Evolutionary conservation across 805 yeast genomes (phyloP), one percentile per base, ranked within the genome.

Genomic region (Danielia reshetovae): DNA sequence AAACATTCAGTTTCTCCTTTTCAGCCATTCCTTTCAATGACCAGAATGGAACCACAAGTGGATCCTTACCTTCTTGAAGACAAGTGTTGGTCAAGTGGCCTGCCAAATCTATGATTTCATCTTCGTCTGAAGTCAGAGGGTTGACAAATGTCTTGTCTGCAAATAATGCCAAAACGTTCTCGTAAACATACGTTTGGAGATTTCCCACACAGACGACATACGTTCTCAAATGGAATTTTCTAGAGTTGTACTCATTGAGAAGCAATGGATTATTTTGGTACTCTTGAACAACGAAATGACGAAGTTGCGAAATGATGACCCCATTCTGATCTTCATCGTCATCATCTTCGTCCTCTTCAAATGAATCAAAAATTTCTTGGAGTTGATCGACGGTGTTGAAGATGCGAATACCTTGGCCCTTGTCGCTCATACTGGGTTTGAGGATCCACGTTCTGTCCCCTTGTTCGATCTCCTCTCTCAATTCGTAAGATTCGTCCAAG

Each of bases 381-480:
- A 93, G 65, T 49, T 88, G 93, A 7, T 79, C 85, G 23, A 86
- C 68, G 0, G 88, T 79, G 35, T 70, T 71, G 63, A 93, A 93
- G 0, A 93, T 60, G 25, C 96, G 65, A 32, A 93, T 90, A 0
- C 98, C 98, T 55, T 93, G 96, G 8, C 96, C 98, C 54, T 90
- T 81, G 54, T 93, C 98, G 51, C 95, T 84, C 96, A 93, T 88
- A 44, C 95, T 80, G 11, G 98, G 98, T 55, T 93, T 93, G 55
- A 93, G 69, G 24, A 93, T 93, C 89, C 94, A 90, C 30, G 81
- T 75, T 45, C 74, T 77, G 12, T 66, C 70, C 10, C 75, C 76
- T 8, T 59, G 55, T 39, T 80, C 81, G 22, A 93, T 63, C 46
- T 84, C 96, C 34, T 81, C 82, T 39, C 95, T 65, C 32, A 93